Percentiles rank a stretch among this genome's conserved stretches.
Evolutionary conservation across 2,329 filamentous ascomycete species (phyloP).

Genomic region (Penicillium sp.): DNA sequence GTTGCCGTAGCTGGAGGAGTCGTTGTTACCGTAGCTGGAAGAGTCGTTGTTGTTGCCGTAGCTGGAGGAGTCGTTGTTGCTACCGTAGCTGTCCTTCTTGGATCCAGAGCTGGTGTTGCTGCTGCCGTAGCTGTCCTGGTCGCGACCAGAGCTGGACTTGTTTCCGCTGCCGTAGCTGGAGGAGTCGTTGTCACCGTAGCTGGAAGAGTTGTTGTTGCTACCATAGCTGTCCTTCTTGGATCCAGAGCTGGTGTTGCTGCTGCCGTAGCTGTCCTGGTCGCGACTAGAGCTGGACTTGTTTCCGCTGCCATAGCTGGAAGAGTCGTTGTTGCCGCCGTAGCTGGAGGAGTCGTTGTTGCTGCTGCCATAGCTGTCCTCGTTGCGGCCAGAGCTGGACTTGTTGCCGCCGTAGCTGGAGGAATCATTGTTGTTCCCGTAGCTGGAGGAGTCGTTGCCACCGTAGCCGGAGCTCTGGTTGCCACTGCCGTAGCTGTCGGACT

Average conservation of each 20-base stretch:
- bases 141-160: not conserved
- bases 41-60: not conserved
- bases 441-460: constrained; percentile 1
- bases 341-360: not conserved
- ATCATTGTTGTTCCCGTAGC: not conserved
- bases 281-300: not conserved
- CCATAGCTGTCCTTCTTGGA: not conserved
- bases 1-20: constrained; percentile 1
- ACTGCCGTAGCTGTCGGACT: constrained; percentile 11
- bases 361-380: not conserved
- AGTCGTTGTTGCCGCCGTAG: not conserved
- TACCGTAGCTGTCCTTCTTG: not conserved
- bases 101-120: not conserved
- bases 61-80: not conserved
- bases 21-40: not conserved
- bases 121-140: not conserved
- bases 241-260: not conserved
- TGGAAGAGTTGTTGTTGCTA: not conserved
- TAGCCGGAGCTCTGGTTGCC: constrained; percentile 12
- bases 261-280: not conserved
- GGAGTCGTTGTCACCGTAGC: too few relatives aligned
- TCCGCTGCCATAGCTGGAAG: not conserved
- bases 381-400: not conserved
- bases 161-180: not conserved
- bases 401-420: not conserved